Evolutionary conservation across 768 basidiomycete species (phyloP).

Genomic region (Podaxis sp.): DNA sequence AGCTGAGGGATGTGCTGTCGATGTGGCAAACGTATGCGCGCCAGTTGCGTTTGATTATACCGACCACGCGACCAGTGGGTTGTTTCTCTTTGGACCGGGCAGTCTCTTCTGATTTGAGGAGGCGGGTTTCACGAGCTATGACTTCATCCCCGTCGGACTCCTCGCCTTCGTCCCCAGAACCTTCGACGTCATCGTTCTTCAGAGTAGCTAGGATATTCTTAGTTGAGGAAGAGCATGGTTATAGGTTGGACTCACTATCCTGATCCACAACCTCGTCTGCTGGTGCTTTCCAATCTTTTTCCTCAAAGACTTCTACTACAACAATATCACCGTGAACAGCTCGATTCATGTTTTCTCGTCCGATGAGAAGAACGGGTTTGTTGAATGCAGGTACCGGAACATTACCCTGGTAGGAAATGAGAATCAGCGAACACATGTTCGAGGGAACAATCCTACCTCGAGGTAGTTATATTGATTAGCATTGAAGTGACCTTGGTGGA

Average conservation of each 20-base stretch:
- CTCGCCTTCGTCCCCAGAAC: slow-evolving; percentile 59
- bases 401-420: slow-evolving; percentile 48
- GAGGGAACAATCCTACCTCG: slow-evolving; percentile 36
- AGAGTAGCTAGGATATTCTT: slow-evolving; percentile 55
- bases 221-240: slow-evolving; percentile 3
- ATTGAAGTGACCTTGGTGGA: slow-evolving; percentile 93
- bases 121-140: slow-evolving; percentile 41
- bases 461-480: slow-evolving; percentile 96
- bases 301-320: slow-evolving; percentile 82
- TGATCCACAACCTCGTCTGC: slow-evolving; percentile 93
- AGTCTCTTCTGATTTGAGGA: slow-evolving; percentile 32
- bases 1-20: slow-evolving; percentile 84
- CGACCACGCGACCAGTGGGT: slow-evolving; percentile 90
- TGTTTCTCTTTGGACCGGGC: slow-evolving; percentile 58
- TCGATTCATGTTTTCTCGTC: slow-evolving; percentile 93
- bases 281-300: slow-evolving; percentile 90
- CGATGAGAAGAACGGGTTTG: slow-evolving; percentile 82
- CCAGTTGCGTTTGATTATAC: slow-evolving; percentile 95
- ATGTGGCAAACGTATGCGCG: slow-evolving; percentile 96
- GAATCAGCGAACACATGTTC: background rate
- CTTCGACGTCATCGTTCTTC: slow-evolving; percentile 85
- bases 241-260: slow-evolving; percentile 55
- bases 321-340: slow-evolving; percentile 94
- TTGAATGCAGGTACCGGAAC: slow-evolving; percentile 72
- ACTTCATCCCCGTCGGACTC: slow-evolving; percentile 43